phyloP scores from a whole-genome alignment of 2,329 filamentous ascomycete genomes.

The Ophiosphaerella korrae region DNA sequence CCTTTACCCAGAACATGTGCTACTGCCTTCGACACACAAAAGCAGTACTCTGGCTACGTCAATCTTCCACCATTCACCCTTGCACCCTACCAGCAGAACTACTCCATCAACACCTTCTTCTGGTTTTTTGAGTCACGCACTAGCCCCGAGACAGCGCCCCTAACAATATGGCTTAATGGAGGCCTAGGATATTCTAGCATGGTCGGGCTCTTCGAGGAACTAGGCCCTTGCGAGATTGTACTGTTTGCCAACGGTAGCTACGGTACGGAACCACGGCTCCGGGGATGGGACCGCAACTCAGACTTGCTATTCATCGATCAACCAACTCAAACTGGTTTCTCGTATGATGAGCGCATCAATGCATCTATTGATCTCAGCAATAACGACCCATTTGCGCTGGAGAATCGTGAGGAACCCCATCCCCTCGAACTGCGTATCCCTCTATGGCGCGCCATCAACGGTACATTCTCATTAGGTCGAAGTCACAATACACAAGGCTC shows the following conservation, averaged over 20 bases:
- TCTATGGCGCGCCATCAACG: conserved; percentile 60
- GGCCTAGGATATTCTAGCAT: conserved; percentile 69
- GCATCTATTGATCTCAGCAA: conserved; percentile 26
- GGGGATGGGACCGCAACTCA: conserved; percentile 68
- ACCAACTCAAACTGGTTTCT: conserved; percentile 73
- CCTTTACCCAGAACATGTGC: conserved; percentile 65
- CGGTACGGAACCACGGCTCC: conserved; percentile 63
- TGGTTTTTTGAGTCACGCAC: conserved; percentile 67
- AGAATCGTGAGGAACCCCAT: conserved; percentile 30
- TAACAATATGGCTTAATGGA: conserved; percentile 69
- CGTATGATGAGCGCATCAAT: conserved; percentile 68
- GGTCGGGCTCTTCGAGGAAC: conserved; percentile 66
- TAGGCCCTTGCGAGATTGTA: conserved; percentile 56
- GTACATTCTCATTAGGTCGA: conserved; percentile 67
- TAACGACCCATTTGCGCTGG: neutral
- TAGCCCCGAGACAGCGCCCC: conserved; percentile 55
- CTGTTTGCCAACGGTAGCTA: conserved; percentile 53
- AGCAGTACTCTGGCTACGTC: conserved; percentile 72
- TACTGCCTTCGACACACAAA: conserved; percentile 67
- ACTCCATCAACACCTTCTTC: conserved; percentile 67
- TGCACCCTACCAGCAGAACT: conserved; percentile 56
- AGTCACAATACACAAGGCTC: conserved; percentile 59
- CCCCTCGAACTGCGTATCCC: conserved; percentile 31
- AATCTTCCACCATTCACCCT: conserved; percentile 60
- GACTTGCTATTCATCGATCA: conserved; percentile 66